Evolutionary conservation across 2,329 filamentous ascomycete genomes (phyloP).

Genomic region (Dactylellina sp.): DNA sequence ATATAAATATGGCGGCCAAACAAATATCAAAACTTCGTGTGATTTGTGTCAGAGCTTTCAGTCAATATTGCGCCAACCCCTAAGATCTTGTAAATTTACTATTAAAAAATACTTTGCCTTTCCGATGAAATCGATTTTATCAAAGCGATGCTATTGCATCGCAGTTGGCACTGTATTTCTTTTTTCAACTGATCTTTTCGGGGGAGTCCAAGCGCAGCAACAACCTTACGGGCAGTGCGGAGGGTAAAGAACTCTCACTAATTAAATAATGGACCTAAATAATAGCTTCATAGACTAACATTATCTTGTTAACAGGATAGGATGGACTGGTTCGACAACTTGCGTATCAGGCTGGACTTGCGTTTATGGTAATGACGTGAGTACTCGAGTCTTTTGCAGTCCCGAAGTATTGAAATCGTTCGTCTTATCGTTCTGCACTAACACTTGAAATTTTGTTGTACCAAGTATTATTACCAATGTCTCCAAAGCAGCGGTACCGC

Average conservation of each 20-base stretch:
- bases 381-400: neutral
- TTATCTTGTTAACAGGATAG: neutral
- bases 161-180: neutral
- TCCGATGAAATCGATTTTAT: neutral
- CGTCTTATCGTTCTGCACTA: no score
- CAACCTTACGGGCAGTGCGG: constrained; percentile 18
- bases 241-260: no score
- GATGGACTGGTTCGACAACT: constrained; percentile 21
- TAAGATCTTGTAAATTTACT: neutral
- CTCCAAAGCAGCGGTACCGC: constrained; percentile 5
- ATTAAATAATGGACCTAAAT: no score
- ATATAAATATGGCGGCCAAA: no score
- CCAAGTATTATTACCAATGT: constrained; percentile 35
- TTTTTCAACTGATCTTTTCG: neutral
- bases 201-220: constrained; percentile 3
- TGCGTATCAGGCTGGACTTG: constrained; percentile 32
- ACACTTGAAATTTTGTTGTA: neutral
- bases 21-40: no score
- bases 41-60: no score
- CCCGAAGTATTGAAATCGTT: no score
- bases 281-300: no score
- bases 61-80: no score
- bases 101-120: neutral
- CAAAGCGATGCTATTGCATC: neutral
- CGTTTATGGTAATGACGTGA: constrained; percentile 18